Evolutionary conservation across 1,284 basidiomycete genomes (phyloP).

Genomic region (Sporisorium reilianum): DNA sequence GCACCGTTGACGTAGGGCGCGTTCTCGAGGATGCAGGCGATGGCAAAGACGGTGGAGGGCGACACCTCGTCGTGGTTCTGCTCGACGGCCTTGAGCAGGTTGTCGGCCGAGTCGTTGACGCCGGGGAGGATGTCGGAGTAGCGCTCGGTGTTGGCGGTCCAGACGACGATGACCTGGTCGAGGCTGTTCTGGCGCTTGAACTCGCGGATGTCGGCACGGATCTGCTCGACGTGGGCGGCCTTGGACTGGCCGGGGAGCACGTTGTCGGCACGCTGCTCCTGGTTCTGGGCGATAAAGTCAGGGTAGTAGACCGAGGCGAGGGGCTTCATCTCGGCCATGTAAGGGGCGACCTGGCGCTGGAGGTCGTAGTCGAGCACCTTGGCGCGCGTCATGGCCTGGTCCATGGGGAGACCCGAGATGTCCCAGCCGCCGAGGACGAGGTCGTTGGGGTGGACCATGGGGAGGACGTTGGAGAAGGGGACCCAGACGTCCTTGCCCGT

Average conservation of each 20-base stretch:
- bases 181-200: conserved; percentile 89
- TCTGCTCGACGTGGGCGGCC: conserved; percentile 88
- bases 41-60: conserved; percentile 93
- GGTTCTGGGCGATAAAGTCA: conserved; percentile 88
- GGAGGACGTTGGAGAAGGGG: conserved; percentile 91
- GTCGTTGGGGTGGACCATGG: conserved; percentile 99
- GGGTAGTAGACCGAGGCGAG: conserved; percentile 88
- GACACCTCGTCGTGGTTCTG: conserved; percentile 89
- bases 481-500: conserved; percentile 93
- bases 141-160: conserved; percentile 99
- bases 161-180: conserved; percentile 87
- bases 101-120: conserved; percentile 94
- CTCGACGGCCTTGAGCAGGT: conserved; percentile 85
- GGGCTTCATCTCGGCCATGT: conserved; percentile 85
- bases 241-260: conserved; percentile 87
- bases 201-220: conserved; percentile 90
- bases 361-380: conserved; percentile 96
- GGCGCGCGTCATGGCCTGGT: conserved; percentile 92
- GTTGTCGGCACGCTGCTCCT: conserved; percentile 95
- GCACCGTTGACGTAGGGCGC: conserved; percentile 97
- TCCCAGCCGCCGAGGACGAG: conserved; percentile 98
- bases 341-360: conserved; percentile 90
- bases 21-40: conserved; percentile 94
- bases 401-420: conserved; percentile 85
- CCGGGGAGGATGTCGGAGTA: conserved; percentile 95